Evolutionary conservation across 2,329 filamentous ascomycete species (phyloP).

Genomic region (Phoma sp.): DNA sequence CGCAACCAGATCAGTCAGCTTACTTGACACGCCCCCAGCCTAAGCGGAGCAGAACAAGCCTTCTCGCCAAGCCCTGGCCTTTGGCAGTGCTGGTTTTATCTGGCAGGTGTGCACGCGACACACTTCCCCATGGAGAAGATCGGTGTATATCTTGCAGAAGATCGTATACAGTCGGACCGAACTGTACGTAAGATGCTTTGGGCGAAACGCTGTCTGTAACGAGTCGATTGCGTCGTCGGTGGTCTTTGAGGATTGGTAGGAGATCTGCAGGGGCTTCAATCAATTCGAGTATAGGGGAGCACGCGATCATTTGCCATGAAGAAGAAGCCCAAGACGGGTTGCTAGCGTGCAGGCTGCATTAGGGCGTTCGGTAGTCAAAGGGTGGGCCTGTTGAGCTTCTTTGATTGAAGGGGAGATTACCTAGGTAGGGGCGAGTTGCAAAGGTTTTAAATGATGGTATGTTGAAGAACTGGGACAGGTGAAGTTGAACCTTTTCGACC

Average conservation of each 20-base stretch:
- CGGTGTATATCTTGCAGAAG: neutral
- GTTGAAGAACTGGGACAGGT: too few species aligned
- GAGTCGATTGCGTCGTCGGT: neutral
- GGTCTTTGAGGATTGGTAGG: neutral
- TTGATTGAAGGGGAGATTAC: neutral
- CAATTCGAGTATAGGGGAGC: neutral
- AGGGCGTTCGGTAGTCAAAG: neutral
- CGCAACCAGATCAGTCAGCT: too few species aligned
- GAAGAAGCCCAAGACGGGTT: neutral
- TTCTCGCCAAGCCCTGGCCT: neutral
- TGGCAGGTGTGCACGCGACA: conserved; percentile 4
- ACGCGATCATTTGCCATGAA: neutral
- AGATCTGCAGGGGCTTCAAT: neutral
- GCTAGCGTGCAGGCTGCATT: neutral
- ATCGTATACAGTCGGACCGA: neutral
- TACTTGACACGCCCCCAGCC: too few species aligned
- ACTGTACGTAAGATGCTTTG: neutral
- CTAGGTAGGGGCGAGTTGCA: neutral
- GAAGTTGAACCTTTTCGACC: too few species aligned
- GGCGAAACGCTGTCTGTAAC: neutral
- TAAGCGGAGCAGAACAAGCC: conserved; percentile 2
- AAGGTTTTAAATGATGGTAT: neutral
- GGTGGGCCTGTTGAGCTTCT: neutral
- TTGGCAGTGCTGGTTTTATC: neutral
- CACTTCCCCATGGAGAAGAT: neutral